phyloP scores from a whole-genome alignment of 2,329 filamentous ascomycete genomes.

The Tympanopsis confertula region DNA sequence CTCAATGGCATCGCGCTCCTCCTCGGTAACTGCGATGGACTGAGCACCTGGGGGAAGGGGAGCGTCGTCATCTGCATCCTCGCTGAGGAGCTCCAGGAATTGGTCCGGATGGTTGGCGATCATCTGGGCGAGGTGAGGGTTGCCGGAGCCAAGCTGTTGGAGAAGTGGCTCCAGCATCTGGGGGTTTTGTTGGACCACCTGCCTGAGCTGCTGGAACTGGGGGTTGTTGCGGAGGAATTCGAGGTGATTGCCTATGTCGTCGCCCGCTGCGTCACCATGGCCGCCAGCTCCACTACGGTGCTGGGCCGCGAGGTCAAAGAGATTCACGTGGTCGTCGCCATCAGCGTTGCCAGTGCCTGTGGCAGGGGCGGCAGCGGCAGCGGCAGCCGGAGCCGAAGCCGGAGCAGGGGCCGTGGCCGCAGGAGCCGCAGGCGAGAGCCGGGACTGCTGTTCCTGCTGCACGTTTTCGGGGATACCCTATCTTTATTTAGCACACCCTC shows the following conservation, averaged over 20 bases:
- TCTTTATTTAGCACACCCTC: slow-evolving; percentile 1
- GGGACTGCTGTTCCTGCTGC: slow-evolving; percentile 55
- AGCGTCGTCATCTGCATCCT: slow-evolving; percentile 67
- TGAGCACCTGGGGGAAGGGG: slow-evolving; percentile 79
- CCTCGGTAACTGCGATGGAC: slow-evolving; percentile 82
- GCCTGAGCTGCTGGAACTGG: slow-evolving; percentile 93
- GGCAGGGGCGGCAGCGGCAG: slow-evolving; percentile 23
- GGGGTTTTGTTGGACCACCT: slow-evolving; percentile 93
- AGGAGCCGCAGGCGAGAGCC: slow-evolving; percentile 19
- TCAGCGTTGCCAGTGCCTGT: too few species aligned
- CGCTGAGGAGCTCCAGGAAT: slow-evolving; percentile 80
- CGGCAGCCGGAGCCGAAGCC: slow-evolving; percentile 21
- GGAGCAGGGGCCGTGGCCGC: slow-evolving; percentile 28
- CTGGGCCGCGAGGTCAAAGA: slow-evolving; percentile 87
- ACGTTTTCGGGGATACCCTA: slow-evolving; percentile 85
- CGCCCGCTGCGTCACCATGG: slow-evolving; percentile 26
- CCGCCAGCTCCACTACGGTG: slow-evolving; percentile 37
- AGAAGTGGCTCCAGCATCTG: slow-evolving; percentile 98
- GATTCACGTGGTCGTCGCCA: slow-evolving; percentile 68
- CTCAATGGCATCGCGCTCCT: slow-evolving; percentile 95
- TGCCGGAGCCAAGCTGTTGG: slow-evolving; percentile 87
- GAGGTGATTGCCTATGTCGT: slow-evolving; percentile 68
- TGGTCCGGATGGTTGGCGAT: slow-evolving; percentile 88
- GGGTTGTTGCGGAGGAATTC: slow-evolving; percentile 92
- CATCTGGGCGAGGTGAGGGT: slow-evolving; percentile 84